Evolutionary conservation across 306 rosid species (phyloP), one percentile per base, ranked within the genome.

Genomic region (Cucurbita moschata): DNA sequence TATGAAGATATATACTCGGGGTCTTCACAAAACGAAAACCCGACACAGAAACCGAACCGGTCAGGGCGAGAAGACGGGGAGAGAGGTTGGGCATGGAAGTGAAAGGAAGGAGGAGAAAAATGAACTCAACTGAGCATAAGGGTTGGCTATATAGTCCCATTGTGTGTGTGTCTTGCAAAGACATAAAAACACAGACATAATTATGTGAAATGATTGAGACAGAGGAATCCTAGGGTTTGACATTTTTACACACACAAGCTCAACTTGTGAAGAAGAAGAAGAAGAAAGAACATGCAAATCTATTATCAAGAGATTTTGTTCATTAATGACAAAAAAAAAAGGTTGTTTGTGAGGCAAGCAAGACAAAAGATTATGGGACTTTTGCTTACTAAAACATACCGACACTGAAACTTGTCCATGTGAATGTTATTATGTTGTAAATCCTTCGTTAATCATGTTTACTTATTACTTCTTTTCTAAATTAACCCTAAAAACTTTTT

Each of bases 141-240:
- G 50, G 14, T 63, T 63, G 69, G 69, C 26, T 63, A 11, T 38
- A 44, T 12, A 30, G 42, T 42, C 73, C 30, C 51, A 50, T 47
- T 46, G 39, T 46, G 39, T 46, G 23, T 21, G 23, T 19, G 55
- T 67, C 72, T 66, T 21, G 19, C 18, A 67, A 19, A 46, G 57
- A 68, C 73, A 68, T 13, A 21, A 7, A 68, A 68, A 68, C 73
- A 68, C 56, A 68, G 5, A 68, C 73, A 66, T 43, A 68, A 68
- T 68, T 47, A 68, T 47, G 39, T 68, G 14, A 68, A 46, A 68
- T 68, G 73, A 68, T 68, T 14, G 49, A 21, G 18, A 62, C 40
- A n/a, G 49, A 13, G 73, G 21, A 64, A 47, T 68, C 73, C 57
- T 14, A 11, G 56, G 56, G 73, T 68, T 46, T 68, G 73, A 65